Conservation (phyloP, 2,329 filamentous ascomycete genomes). For the Neonectria magnoliae region DNA sequence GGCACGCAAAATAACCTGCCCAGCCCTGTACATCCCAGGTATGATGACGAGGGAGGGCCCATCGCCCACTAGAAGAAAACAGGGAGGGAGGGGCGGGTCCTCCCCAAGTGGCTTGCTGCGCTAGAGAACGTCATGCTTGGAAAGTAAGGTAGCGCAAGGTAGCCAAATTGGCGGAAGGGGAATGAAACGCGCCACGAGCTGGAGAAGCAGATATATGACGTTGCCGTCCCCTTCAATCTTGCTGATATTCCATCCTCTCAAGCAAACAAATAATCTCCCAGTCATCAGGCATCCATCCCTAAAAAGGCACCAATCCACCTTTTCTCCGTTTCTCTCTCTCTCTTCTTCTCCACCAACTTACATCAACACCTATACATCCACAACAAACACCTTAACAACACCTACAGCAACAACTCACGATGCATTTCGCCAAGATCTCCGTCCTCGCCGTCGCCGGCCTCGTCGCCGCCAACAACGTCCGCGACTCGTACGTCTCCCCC, state of each 20-base stretch:
- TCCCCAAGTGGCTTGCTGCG: background rate
- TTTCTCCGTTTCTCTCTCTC: background rate
- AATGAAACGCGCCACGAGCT: slow-evolving; percentile 2
- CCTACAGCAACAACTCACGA: slow-evolving; percentile 18
- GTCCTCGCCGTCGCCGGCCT: slow-evolving; percentile 36
- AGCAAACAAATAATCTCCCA: background rate
- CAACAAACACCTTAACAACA: background rate
- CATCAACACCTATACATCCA: background rate
- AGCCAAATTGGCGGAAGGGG: slow-evolving; percentile 4
- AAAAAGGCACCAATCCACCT: background rate
- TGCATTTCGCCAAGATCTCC: slow-evolving; percentile 40
- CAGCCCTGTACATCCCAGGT: background rate
- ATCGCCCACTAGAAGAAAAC: background rate
- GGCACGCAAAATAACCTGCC: background rate
- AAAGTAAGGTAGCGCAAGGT: too few relatives aligned
- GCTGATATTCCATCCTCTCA: background rate
- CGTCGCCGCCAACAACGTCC: slow-evolving; percentile 27
- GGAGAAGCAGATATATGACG: slow-evolving; percentile 3
- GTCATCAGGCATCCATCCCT: background rate
- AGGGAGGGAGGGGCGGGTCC: background rate
- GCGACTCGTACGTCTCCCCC: slow-evolving; percentile 9
- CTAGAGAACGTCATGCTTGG: background rate
- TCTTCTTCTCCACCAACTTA: background rate
- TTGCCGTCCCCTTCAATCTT: slow-evolving; percentile 1
- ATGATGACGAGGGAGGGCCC: background rate